A percentile compares a stretch with the other conserved stretches of the same genome.
phyloP scores from a whole-genome alignment of 1,139 yeast genomes.

The Saccharomyces pastorianus region DNA sequence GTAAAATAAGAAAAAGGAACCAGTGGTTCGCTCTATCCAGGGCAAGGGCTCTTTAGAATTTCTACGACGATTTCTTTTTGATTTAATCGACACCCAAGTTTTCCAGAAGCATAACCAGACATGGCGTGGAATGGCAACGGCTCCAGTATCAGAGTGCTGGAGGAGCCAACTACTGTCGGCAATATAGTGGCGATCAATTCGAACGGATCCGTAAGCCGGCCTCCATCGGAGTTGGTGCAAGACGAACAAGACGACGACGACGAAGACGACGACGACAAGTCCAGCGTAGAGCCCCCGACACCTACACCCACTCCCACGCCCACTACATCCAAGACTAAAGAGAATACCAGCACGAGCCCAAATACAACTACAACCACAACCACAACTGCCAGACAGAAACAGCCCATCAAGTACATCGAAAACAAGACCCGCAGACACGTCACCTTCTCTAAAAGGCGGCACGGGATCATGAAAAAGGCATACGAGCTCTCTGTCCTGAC shows the following conservation, averaged over 20 bases:
- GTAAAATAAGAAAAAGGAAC: not conserved
- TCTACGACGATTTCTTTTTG: not conserved
- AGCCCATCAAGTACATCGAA: conserved; percentile 90
- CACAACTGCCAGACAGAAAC: conserved; percentile 56
- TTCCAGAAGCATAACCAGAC: not conserved
- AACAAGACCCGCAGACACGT: conserved; percentile 96
- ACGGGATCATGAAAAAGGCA: conserved; percentile 96
- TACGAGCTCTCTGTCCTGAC: conserved; percentile 90
- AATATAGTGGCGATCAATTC: conserved; percentile 1
- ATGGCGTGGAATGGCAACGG: not conserved
- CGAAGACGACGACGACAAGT: conserved; percentile 3
- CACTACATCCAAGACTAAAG: not conserved
- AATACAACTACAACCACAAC: not conserved
- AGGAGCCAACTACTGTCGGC: not conserved
- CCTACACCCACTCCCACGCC: not conserved
- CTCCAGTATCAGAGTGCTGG: not conserved
- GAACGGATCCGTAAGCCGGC: not conserved
- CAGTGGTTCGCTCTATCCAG: not conserved
- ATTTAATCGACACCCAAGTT: not conserved
- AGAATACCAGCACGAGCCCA: not conserved
- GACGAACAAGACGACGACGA: conserved; percentile 8
- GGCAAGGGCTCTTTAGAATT: not conserved
- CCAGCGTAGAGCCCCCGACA: not conserved
- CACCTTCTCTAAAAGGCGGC: conserved; percentile 92
- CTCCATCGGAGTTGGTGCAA: not conserved